Conservation (phyloP, 1,284 basidiomycete genomes). For the Rugosomyces carneus region DNA sequence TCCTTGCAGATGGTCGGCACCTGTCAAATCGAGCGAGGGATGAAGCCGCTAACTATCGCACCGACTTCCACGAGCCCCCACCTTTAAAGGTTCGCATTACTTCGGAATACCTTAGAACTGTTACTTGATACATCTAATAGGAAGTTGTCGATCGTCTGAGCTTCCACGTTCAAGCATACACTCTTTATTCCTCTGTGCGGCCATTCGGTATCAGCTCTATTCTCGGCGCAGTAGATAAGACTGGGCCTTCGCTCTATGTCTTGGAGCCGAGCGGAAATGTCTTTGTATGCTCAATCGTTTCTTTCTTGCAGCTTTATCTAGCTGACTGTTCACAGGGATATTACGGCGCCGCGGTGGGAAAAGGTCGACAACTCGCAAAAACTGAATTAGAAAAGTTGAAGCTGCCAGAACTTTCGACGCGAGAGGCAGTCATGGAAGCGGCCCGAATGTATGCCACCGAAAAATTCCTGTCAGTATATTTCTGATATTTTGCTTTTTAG, state of each 20-base stretch:
- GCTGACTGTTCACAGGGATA: conserved; percentile 59
- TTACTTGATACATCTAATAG: conserved; percentile 33
- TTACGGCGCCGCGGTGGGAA: conserved; percentile 91
- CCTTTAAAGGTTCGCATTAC: conserved; percentile 67
- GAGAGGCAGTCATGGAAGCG: conserved; percentile 90
- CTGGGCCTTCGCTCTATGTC: conserved; percentile 84
- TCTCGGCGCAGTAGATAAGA: conserved; percentile 85
- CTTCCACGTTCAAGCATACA: conserved; percentile 92
- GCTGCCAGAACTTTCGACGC: conserved; percentile 68
- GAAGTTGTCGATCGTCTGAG: conserved; percentile 81
- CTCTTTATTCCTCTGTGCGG: conserved; percentile 95
- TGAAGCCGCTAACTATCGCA: conserved; percentile 77
- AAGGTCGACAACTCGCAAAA: conserved; percentile 95
- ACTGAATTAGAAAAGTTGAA: conserved; percentile 97
- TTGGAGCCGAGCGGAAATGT: conserved; percentile 95
- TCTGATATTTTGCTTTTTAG: conserved; percentile 34
- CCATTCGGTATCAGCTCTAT: conserved; percentile 96
- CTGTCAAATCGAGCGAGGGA: conserved; percentile 82
- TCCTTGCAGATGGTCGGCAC: conserved; percentile 92
- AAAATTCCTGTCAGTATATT: conserved; percentile 1
- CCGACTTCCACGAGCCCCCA: conserved; percentile 71
- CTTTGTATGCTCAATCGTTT: conserved; percentile 50
- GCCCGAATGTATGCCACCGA: conserved; percentile 71
- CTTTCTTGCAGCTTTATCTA: conserved; percentile 1
- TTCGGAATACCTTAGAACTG: not conserved